Base-by-base conservation (phyloP, 23 red algal species). In the Gracilaria caudata region DNA sequence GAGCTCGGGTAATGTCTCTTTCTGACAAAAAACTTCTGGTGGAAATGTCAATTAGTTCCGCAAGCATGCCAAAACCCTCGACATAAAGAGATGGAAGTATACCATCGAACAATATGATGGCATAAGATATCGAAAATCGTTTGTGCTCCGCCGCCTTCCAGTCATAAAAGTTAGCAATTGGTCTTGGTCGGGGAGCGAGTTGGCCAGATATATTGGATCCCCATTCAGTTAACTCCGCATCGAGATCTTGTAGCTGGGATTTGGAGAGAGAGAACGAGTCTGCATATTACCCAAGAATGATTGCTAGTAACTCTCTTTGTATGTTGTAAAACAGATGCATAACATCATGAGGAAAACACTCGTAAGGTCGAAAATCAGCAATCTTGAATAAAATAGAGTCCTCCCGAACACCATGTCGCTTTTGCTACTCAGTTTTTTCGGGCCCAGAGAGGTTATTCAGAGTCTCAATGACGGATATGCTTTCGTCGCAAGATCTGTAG, bases 121-220 rank as follows among this genome's bases (percentile, higher is more conserved):
- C 35, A n/a, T 64, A 66, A 11, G 1, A 23, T 4, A 82, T 10
- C 0, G 53, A 59, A 66, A 82, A 82, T 3, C 35, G 12, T 28
- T 82, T 65, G 79, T 64, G 53, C 12, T 59, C 79, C 0, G 79
- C 79, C 4, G 79, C 79, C 35, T 82, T 82, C 79, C 79, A 82
- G 7, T 35, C 33, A 10, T 30, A 56, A 46, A 20, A 82, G 4
- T 82, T 64, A 30, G 21, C 23, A 30, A 65, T 3, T 40, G 34
- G 37, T 41, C 79, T 20, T 40, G 79, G 79, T 4, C 40, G 10
- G 14, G 32, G 53, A 21, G 55, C 33, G 1, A 82, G 2, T 35
- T 82, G 79, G 36, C 58, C 37, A n/a, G 79, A 64, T 26, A 82
- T 45, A 13, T 26, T 24, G 0, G 5, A 7, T 36, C 53, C 28